phyloP scores from a whole-genome alignment of 495 filamentous ascomycete genomes.

The Tuber indicum region DNA sequence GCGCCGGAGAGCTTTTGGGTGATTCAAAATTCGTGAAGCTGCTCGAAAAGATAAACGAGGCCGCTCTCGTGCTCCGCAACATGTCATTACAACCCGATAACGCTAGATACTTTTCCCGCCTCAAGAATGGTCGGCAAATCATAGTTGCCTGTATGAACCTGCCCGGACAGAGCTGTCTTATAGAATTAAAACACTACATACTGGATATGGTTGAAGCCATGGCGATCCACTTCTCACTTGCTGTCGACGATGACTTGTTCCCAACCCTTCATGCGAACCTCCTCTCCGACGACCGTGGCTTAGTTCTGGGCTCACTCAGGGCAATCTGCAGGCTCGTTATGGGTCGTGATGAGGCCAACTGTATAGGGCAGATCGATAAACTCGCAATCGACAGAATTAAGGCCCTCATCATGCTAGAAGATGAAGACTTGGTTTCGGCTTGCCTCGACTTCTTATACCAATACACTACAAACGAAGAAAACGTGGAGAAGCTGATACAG shows the following conservation, averaged over 20 bases:
- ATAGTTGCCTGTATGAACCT: constrained; percentile 73
- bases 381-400: constrained; percentile 61
- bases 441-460: constrained; percentile 94
- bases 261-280: constrained; percentile 65
- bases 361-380: constrained; percentile 63
- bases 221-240: constrained; percentile 67
- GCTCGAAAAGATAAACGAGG: constrained; percentile 73
- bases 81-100: constrained; percentile 89
- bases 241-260: constrained; percentile 68
- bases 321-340: constrained; percentile 84
- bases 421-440: constrained; percentile 80
- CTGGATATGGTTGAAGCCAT: constrained; percentile 91
- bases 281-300: constrained; percentile 69
- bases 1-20: constrained; percentile 63
- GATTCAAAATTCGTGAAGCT: constrained; percentile 63
- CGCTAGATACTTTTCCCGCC: constrained; percentile 67
- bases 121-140: constrained; percentile 67
- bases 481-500: constrained; percentile 52
- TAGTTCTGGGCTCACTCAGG: constrained; percentile 74
- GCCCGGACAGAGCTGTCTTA: constrained; percentile 63
- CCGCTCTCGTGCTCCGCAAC: constrained; percentile 80
- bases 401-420: constrained; percentile 77
- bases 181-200: constrained; percentile 85
- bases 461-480: constrained; percentile 79
- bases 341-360: constrained; percentile 69